Evolutionary conservation across 2,329 filamentous ascomycete species (phyloP).

Genomic region (Purpureocillium lavendulum): DNA sequence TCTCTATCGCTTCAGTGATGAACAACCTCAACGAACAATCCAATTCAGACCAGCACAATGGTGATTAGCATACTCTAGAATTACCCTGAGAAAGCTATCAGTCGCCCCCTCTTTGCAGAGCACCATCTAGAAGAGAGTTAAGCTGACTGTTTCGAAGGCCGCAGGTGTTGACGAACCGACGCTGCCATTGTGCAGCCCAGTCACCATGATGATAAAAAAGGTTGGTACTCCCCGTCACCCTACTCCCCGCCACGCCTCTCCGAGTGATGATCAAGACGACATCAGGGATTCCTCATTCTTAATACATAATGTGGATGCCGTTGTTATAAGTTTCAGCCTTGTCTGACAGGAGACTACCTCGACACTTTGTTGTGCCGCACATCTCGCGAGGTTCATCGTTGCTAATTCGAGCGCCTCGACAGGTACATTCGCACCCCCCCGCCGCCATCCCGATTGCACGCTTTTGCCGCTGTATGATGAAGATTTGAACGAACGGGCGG

Average conservation of each 20-base stretch:
- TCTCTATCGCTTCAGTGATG: conserved; percentile 21
- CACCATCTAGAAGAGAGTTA: no score
- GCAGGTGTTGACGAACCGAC: no score
- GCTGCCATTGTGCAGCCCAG: no score
- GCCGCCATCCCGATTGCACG: conserved; percentile 1
- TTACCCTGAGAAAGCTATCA: conserved; percentile 43
- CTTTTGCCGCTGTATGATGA: conserved; percentile 41
- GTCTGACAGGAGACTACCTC: conserved; percentile 45
- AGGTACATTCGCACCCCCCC: conserved; percentile 30
- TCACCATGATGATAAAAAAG: conserved; percentile 36
- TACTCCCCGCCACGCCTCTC: conserved; percentile 14
- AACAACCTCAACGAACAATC: conserved; percentile 45
- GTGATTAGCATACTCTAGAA: conserved; percentile 44
- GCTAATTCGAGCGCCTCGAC: conserved; percentile 27
- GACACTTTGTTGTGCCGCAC: conserved; percentile 12
- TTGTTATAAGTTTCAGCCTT: conserved; percentile 59
- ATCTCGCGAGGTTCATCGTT: conserved; percentile 10
- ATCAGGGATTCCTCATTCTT: conserved; percentile 61
- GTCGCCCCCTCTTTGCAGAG: no score
- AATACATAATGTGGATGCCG: conserved; percentile 57
- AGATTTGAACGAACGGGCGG: conserved; percentile 63
- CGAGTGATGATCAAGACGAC: conserved; percentile 53
- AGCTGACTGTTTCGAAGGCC: no score
- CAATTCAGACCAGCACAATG: conserved; percentile 52
- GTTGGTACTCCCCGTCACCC: conserved; percentile 26